Conservation (phyloP, 1,139 yeast genomes). For the Ashbya aceris region DNA sequence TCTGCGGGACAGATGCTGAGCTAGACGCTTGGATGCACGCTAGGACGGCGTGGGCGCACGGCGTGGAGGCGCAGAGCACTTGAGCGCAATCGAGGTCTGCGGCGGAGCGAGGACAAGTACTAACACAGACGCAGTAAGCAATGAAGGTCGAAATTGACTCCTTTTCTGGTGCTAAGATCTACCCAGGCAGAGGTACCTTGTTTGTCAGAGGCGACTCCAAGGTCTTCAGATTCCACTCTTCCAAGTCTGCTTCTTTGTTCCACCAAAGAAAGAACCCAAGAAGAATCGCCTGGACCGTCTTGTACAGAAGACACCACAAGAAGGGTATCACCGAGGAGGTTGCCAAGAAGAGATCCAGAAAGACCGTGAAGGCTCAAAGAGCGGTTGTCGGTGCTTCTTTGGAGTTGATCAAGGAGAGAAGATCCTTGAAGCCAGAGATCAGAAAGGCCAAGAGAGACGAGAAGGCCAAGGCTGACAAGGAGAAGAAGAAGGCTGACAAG, state of each 20-base stretch:
- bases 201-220: constrained; percentile 99
- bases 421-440: constrained; percentile 90
- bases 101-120: not conserved
- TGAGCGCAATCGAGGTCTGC: too few species aligned
- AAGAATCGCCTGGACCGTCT: constrained; percentile 98
- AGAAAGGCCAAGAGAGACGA: constrained; percentile 97
- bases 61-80: too few species aligned
- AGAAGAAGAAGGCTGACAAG: constrained; percentile 88
- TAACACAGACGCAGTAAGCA: constrained; percentile 25
- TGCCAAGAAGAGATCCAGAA: constrained; percentile 94
- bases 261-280: constrained; percentile 99
- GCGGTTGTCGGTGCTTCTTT: constrained; percentile 99
- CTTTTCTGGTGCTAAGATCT: constrained; percentile 98
- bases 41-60: too few species aligned
- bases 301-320: constrained; percentile 99
- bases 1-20: too few species aligned
- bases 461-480: constrained; percentile 87
- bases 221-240: constrained; percentile 98
- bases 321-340: constrained; percentile 99
- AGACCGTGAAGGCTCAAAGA: constrained; percentile 97
- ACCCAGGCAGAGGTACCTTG: constrained; percentile 99
- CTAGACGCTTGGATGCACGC: too few species aligned
- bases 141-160: constrained; percentile 99
- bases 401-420: constrained; percentile 97
- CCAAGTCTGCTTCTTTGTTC: constrained; percentile 97